A percentile compares a stretch with the other conserved stretches of the same genome.
Conservation (phyloP, 2,329 filamentous ascomycete genomes). For the Penicillium fuscoglaucum region DNA sequence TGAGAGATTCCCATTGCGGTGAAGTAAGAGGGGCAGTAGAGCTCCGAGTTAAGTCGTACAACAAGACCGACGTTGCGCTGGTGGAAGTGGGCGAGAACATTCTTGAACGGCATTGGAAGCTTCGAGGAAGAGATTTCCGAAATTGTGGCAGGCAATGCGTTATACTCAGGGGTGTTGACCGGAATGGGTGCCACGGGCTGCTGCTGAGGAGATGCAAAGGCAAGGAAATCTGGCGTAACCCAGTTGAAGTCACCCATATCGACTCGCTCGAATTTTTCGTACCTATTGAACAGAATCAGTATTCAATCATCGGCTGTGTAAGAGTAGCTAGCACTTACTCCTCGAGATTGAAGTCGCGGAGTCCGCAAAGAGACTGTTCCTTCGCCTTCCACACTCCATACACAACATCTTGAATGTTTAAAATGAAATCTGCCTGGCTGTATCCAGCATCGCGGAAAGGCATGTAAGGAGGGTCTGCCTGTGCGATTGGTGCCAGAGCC, state of each 20-base stretch:
- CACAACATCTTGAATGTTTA: conserved; percentile 95
- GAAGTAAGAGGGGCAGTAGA: conserved; percentile 97
- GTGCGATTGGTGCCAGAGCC: conserved; percentile 90
- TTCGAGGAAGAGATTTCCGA: conserved; percentile 68
- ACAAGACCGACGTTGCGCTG: conserved; percentile 88
- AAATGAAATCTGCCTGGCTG: conserved; percentile 93
- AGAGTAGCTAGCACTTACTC: conserved; percentile 55
- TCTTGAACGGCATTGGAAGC: conserved; percentile 88
- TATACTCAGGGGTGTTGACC: conserved; percentile 70
- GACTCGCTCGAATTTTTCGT: conserved; percentile 91
- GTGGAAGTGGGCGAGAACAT: conserved; percentile 85
- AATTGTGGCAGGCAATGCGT: conserved; percentile 72
- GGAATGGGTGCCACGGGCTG: conserved; percentile 71
- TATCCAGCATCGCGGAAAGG: conserved; percentile 98
- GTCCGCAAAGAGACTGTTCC: conserved; percentile 85
- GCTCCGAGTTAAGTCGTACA: conserved; percentile 88
- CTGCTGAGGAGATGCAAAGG: conserved; percentile 92
- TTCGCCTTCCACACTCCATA: conserved; percentile 99
- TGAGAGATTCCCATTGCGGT: conserved; percentile 92
- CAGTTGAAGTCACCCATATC: conserved; percentile 99
- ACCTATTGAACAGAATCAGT: conserved; percentile 51
- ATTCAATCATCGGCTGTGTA: neutral
- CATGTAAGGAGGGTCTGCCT: conserved; percentile 97
- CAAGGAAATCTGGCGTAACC: conserved; percentile 92
- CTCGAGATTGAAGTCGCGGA: conserved; percentile 93